Evolutionary conservation across 1,284 basidiomycete genomes (phyloP).

Genomic region (Schizophyllum commune): DNA sequence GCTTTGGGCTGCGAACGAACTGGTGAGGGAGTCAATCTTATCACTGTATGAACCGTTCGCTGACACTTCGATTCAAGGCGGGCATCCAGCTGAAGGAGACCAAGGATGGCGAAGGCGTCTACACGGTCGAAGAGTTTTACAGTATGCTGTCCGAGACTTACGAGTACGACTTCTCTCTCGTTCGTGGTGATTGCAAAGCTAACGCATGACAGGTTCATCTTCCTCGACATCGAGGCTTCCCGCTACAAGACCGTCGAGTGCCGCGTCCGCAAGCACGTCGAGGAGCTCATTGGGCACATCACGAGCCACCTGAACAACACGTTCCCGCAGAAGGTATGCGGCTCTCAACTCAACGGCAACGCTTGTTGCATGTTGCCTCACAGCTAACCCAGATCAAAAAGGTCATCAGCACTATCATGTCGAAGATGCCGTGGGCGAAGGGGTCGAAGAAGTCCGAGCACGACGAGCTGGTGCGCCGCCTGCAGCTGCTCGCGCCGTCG

Average conservation of each 20-base stretch:
- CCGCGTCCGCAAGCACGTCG: constrained; percentile 42
- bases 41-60: not conserved
- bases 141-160: constrained; percentile 62
- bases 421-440: constrained; percentile 26
- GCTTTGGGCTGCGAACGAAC: constrained; percentile 57
- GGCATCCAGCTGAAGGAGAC: constrained; percentile 68
- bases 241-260: constrained; percentile 47
- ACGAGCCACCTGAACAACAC: constrained; percentile 31
- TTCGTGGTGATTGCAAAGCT: not conserved
- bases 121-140: constrained; percentile 56
- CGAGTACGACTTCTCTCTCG: constrained; percentile 32
- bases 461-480: constrained; percentile 45
- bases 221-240: constrained; percentile 59
- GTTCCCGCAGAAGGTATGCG: constrained; percentile 22
- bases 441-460: constrained; percentile 38
- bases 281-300: constrained; percentile 49
- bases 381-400: not conserved
- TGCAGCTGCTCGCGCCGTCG: constrained; percentile 47
- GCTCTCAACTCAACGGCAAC: too few species aligned
- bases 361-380: not conserved
- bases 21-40: constrained; percentile 39
- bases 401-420: constrained; percentile 36
- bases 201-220: constrained; percentile 45
- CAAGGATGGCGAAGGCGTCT: constrained; percentile 42
- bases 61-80: constrained; percentile 32